phyloP scores from a whole-genome alignment of 768 basidiomycete genomes.

The Boletus sensibilis region DNA sequence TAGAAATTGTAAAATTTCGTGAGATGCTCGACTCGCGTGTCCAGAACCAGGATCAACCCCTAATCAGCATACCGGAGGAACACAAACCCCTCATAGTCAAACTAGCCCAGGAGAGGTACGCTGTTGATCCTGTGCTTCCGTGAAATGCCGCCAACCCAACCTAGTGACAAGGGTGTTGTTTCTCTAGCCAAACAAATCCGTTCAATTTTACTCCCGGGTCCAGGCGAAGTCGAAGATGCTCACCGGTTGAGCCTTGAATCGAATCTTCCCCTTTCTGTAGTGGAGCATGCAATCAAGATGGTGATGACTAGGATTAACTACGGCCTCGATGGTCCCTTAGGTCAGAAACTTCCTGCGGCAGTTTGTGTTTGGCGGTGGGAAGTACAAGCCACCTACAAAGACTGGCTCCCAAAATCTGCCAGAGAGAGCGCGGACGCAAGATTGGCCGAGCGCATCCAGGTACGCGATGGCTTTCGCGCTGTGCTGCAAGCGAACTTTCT shows the following conservation, averaged over 20 bases:
- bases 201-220: constrained; percentile 61
- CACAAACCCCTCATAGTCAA: constrained; percentile 77
- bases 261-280: constrained; percentile 41
- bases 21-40: constrained; percentile 63
- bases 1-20: constrained; percentile 78
- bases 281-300: constrained; percentile 66
- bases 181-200: constrained; percentile 69
- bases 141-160: constrained; percentile 11
- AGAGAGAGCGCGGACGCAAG: constrained; percentile 62
- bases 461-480: constrained; percentile 28
- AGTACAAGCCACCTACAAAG: constrained; percentile 53
- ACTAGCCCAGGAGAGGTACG: constrained; percentile 81
- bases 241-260: constrained; percentile 35
- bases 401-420: constrained; percentile 67
- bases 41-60: constrained; percentile 45
- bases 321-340: constrained; percentile 57
- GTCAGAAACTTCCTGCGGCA: constrained; percentile 57
- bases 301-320: constrained; percentile 76
- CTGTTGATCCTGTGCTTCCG: neutral
- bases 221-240: constrained; percentile 52
- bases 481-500: constrained; percentile 1
- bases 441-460: constrained; percentile 64
- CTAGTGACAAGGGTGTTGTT: constrained; percentile 69
- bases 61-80: constrained; percentile 62
- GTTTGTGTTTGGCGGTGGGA: constrained; percentile 88